phyloP scores from a whole-genome alignment of 202 grass and related monocot species.

The Cymbopogon flexuosus region DNA sequence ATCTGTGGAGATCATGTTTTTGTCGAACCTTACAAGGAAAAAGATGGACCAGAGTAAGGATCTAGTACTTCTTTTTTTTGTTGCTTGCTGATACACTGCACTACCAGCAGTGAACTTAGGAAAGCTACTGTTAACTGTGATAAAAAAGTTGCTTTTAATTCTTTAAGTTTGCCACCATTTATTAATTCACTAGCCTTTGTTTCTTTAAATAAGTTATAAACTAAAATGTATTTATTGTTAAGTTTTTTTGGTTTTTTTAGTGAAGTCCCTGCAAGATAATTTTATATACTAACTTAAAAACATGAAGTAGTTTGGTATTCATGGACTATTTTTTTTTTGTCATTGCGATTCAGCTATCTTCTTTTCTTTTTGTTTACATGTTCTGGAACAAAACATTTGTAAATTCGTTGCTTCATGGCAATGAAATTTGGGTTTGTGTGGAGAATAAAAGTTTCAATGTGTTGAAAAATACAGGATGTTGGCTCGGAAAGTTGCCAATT shows the following conservation, averaged over 20 bases:
- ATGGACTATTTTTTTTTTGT: background rate
- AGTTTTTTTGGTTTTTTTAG: slow-evolving; percentile 13
- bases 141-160: background rate
- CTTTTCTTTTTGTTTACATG: background rate
- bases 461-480: slow-evolving; percentile 25
- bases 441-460: background rate
- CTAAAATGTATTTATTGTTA: background rate
- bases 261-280: background rate
- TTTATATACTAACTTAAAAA: background rate
- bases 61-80: background rate
- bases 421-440: background rate
- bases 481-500: background rate
- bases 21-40: slow-evolving; percentile 46
- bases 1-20: slow-evolving; percentile 45
- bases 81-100: background rate
- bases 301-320: background rate
- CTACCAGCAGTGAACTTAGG: background rate
- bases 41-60: slow-evolving; percentile 32
- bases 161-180: background rate
- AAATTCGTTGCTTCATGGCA: background rate
- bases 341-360: background rate
- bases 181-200: background rate
- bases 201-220: background rate
- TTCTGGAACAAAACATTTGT: background rate
- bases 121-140: background rate